Evolutionary conservation across 352 stramenopile species (phyloP).

Genomic region (Pythium monospermum): DNA sequence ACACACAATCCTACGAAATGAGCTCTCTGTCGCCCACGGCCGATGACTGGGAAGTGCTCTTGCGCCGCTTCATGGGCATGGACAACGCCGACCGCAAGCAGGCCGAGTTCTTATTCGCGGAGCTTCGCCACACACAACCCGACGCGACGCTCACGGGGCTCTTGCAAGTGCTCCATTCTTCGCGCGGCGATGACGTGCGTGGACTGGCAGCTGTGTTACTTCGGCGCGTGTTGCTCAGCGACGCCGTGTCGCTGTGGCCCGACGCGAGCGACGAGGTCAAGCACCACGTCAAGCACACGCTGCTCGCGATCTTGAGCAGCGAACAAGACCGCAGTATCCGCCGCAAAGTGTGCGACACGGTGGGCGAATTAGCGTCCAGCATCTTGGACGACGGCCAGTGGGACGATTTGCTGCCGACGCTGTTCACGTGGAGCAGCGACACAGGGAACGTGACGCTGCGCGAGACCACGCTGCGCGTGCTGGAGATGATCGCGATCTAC

Average conservation of each 20-base stretch:
- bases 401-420: slow-evolving; percentile 61
- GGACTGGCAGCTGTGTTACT: slow-evolving; percentile 70
- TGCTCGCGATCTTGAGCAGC: slow-evolving; percentile 54
- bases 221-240: slow-evolving; percentile 66
- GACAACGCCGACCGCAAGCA: slow-evolving; percentile 70
- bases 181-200: slow-evolving; percentile 57
- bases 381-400: slow-evolving; percentile 81
- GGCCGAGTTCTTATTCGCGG: slow-evolving; percentile 54
- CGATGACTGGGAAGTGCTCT: slow-evolving; percentile 57
- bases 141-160: slow-evolving; percentile 58
- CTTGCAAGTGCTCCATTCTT: slow-evolving; percentile 53
- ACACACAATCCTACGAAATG: slow-evolving; percentile 16
- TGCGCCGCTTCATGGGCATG: slow-evolving; percentile 63
- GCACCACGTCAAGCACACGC: slow-evolving; percentile 44
- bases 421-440: slow-evolving; percentile 57
- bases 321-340: slow-evolving; percentile 75
- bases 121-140: slow-evolving; percentile 45
- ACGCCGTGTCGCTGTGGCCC: slow-evolving; percentile 76
- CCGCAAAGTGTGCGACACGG: slow-evolving; percentile 79
- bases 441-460: slow-evolving; percentile 43
- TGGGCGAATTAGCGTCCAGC: slow-evolving; percentile 71
- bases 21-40: slow-evolving; percentile 16
- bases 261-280: slow-evolving; percentile 43
- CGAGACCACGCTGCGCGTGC: slow-evolving; percentile 63
- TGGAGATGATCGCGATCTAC: slow-evolving; percentile 82